These are phyloP conservation scores for Primulina eburnea DNA, from an alignment of 257 asterid genomes.

Conservation along the genomic window DNA sequence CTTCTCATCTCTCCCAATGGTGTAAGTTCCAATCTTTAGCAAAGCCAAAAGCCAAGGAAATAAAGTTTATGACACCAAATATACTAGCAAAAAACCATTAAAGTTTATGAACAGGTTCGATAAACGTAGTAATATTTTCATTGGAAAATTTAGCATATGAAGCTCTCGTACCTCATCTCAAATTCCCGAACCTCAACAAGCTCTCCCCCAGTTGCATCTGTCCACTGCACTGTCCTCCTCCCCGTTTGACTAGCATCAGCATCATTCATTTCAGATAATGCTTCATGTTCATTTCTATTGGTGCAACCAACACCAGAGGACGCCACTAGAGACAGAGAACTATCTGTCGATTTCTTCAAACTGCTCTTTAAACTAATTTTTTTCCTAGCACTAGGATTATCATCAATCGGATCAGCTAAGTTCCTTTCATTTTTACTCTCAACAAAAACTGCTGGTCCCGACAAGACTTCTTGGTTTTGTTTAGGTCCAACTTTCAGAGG, in stretches of 20 bases:
- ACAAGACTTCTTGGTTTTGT: slow-evolving; percentile 51
- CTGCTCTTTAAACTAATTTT: slow-evolving; percentile 59
- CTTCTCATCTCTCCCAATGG: slow-evolving; percentile 4
- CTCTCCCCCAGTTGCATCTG: slow-evolving; percentile 78
- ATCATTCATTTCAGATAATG: slow-evolving; percentile 31
- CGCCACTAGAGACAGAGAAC: slow-evolving; percentile 26
- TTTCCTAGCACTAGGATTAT: slow-evolving; percentile 33
- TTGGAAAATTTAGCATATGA: slow-evolving; percentile 16
- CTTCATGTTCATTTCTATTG: slow-evolving; percentile 27
- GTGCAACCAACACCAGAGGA: slow-evolving; percentile 25
- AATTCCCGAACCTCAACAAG: slow-evolving; percentile 88
- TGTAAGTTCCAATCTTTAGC: neutral
- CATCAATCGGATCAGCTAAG: slow-evolving; percentile 31
- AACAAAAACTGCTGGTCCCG: slow-evolving; percentile 37
- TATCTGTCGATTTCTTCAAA: slow-evolving; percentile 56
- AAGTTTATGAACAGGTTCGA: slow-evolving; percentile 7
- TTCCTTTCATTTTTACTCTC: slow-evolving; percentile 36
- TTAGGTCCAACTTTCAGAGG: slow-evolving; percentile 69
- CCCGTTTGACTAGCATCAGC: slow-evolving; percentile 40
- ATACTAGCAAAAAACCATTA: slow-evolving; percentile 8
- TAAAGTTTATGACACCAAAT: neutral
- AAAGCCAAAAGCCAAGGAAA: neutral
- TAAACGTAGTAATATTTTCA: neutral
- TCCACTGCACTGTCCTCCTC: slow-evolving; percentile 91
- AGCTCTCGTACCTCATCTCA: slow-evolving; percentile 71